Base-by-base conservation (phyloP, 352 stramenopile genomes). In the Paralagenidium karlingii region DNA sequence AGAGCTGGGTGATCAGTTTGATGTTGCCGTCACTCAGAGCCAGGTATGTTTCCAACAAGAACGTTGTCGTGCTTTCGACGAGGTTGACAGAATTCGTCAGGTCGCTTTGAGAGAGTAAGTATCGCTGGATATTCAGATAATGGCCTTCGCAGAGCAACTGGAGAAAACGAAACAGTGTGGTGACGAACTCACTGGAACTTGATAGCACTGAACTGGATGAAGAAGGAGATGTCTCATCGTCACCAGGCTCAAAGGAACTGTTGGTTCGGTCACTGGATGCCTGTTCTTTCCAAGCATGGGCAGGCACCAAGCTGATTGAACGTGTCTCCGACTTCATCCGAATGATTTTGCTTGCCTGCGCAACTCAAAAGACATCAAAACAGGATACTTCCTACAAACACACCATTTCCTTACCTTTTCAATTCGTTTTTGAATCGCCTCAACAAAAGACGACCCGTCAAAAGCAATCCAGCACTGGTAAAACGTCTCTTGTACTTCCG, bases 131-230 rank as follows among this genome's bases (percentile, higher is more conserved):
- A 34, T 73, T 69, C 15, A 84, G 46, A 34, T 76, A 83, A 34
- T 86, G 73, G 0, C 70, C 70, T 51, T 86, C 73, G 26, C 69
- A 83, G 3, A 87, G 40, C 19, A 87, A 47, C 33, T 84, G 73
- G 4, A 84, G 45, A 24, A 87, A 87, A 1, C 73, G 73, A 43
- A 83, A 82, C 28, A 80, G 63, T 7, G n/a, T n/a, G n/a, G n/a
- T n/a, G n/a, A n/a, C n/a, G n/a, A n/a, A n/a, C n/a, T n/a, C n/a
- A n/a, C n/a, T n/a, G n/a, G n/a, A n/a, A n/a, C n/a, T n/a, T n/a
- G n/a, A n/a, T n/a, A n/a, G n/a, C n/a, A n/a, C n/a, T n/a, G n/a
- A n/a, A n/a, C n/a, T n/a, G n/a, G n/a, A n/a, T n/a, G n/a, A n/a
- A n/a, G n/a, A n/a, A n/a, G n/a, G n/a, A n/a, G n/a, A n/a, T n/a